Percentiles rank a stretch among this genome's conserved stretches.
Conservation (phyloP, 2,329 filamentous ascomycete species). For the Venturia carpophila region DNA sequence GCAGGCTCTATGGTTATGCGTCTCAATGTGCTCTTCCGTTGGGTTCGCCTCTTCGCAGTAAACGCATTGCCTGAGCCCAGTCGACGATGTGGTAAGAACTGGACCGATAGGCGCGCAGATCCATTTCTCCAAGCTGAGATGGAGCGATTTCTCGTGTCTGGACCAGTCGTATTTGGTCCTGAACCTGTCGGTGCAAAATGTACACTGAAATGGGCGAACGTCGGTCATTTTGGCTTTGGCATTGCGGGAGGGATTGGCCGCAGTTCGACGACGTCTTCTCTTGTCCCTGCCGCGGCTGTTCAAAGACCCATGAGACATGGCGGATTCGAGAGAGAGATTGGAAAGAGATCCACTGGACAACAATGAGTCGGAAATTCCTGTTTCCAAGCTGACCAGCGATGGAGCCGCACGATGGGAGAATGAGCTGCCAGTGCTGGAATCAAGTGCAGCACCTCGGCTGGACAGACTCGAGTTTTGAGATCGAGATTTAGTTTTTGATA, state of each 20-base stretch:
- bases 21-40: slow-evolving; percentile 48
- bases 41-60: slow-evolving; percentile 51
- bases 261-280: slow-evolving; percentile 45
- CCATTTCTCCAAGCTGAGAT: slow-evolving; percentile 59
- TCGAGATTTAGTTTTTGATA: slow-evolving; percentile 33
- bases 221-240: background rate
- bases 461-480: slow-evolving; percentile 26
- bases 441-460: slow-evolving; percentile 37
- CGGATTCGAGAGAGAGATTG: slow-evolving; percentile 47
- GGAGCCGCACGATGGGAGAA: slow-evolving; percentile 43
- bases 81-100: slow-evolving; percentile 48
- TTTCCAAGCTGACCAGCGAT: slow-evolving; percentile 48
- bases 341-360: slow-evolving; percentile 44
- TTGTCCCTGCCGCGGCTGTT: slow-evolving; percentile 46
- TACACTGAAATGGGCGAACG: slow-evolving; percentile 48
- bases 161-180: slow-evolving; percentile 53
- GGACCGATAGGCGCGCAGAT: slow-evolving; percentile 53
- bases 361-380: slow-evolving; percentile 37
- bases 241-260: slow-evolving; percentile 32
- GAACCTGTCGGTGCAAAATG: slow-evolving; percentile 51
- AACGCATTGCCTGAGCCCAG: slow-evolving; percentile 50
- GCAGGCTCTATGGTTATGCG: slow-evolving; percentile 55
- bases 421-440: slow-evolving; percentile 41
- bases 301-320: slow-evolving; percentile 49
- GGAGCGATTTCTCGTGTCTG: slow-evolving; percentile 56